Conservation (phyloP, 2,329 filamentous ascomycete genomes). For the Trichoderma simmonsii region DNA sequence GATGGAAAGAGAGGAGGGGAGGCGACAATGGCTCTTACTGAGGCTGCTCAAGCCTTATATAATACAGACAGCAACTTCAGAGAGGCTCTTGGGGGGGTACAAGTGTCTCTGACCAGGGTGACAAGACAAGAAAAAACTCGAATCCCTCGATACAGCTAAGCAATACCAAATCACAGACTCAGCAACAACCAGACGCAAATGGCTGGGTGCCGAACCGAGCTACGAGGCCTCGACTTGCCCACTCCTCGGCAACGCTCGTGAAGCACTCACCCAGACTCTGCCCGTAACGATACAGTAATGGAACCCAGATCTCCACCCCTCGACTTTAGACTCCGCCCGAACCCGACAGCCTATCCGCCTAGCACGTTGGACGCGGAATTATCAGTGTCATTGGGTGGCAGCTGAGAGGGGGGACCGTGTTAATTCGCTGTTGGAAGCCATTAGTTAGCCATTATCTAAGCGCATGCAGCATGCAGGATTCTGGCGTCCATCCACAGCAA, state of each 20-base stretch:
- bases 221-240: not conserved
- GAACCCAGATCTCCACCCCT: not conserved
- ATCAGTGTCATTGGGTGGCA: not conserved
- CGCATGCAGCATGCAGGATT: not conserved
- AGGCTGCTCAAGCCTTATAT: conserved; percentile 13
- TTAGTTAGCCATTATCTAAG: not conserved
- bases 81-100: not conserved
- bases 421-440: not conserved
- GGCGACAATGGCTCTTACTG: not conserved
- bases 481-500: not conserved
- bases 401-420: not conserved
- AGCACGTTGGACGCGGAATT: conserved; percentile 5
- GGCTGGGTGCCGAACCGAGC: not conserved
- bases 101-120: not conserved
- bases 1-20: not conserved
- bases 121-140: not conserved
- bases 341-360: conserved; percentile 16
- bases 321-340: conserved; percentile 12
- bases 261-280: not conserved
- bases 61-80: not conserved
- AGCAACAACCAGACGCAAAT: not conserved
- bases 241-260: not conserved
- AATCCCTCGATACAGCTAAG: not conserved
- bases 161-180: not conserved
- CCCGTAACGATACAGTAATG: not conserved